These are phyloP conservation scores for Psilocybe tampanensis DNA, from an alignment of 768 basidiomycete species.

Conservation along the genomic window DNA sequence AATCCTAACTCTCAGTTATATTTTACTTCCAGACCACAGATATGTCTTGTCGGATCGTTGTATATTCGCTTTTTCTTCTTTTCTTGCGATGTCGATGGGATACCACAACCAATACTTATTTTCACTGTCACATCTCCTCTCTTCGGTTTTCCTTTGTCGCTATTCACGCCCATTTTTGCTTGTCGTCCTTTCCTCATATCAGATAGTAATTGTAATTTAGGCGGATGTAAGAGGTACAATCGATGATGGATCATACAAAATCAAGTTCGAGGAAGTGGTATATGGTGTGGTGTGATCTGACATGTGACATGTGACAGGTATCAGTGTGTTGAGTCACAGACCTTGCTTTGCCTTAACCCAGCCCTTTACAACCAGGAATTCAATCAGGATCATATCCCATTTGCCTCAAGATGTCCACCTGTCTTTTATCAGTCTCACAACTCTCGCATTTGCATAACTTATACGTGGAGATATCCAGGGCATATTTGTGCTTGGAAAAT, in stretches of 20 bases:
- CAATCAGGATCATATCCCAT: too few relatives aligned
- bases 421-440: too few relatives aligned
- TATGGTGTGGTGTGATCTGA: too few relatives aligned
- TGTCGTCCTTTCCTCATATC: constrained; percentile 5
- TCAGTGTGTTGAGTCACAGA: too few relatives aligned
- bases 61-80: neutral
- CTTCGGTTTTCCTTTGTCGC: neutral
- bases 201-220: constrained; percentile 19
- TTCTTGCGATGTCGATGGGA: neutral
- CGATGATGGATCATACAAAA: constrained; percentile 3
- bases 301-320: too few relatives aligned
- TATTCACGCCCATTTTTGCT: neutral
- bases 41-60: neutral
- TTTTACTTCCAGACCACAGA: constrained; percentile 5
- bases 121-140: constrained; percentile 4
- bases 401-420: too few relatives aligned
- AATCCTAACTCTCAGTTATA: neutral
- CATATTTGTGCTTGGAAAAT: too few relatives aligned
- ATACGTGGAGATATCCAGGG: too few relatives aligned
- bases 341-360: too few relatives aligned
- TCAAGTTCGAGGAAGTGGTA: too few relatives aligned
- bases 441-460: too few relatives aligned
- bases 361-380: too few relatives aligned
- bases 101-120: neutral
- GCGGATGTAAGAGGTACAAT: constrained; percentile 15